Conservation (phyloP, 2,329 filamentous ascomycete genomes). For the Fusarium napiforme region DNA sequence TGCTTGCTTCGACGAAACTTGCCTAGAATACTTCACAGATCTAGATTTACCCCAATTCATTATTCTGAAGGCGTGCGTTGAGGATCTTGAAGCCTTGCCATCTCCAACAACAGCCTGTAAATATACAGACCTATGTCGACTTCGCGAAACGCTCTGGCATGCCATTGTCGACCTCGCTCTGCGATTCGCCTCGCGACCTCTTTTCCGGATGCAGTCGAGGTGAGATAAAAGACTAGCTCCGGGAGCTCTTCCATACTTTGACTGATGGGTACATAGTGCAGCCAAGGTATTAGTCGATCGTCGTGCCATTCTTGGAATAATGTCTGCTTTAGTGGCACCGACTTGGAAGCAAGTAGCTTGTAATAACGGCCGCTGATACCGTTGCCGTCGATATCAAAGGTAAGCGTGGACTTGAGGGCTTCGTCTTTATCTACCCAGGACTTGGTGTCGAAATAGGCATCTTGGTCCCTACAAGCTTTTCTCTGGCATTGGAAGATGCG, state of each 20-base stretch:
- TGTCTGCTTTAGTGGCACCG: slow-evolving; percentile 62
- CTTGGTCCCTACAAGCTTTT: slow-evolving; percentile 50
- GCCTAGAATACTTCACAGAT: neutral
- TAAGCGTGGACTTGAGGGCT: slow-evolving; percentile 53
- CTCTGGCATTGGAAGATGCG: slow-evolving; percentile 56
- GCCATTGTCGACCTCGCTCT: slow-evolving; percentile 65
- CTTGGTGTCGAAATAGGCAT: slow-evolving; percentile 44
- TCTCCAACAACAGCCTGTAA: slow-evolving; percentile 43
- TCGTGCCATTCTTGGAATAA: slow-evolving; percentile 68
- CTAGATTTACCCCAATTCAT: neutral
- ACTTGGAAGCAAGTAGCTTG: slow-evolving; percentile 59
- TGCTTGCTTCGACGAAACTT: neutral
- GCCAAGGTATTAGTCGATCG: slow-evolving; percentile 64
- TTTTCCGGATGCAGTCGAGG: slow-evolving; percentile 58
- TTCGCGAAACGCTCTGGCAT: slow-evolving; percentile 62
- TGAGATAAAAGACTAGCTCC: slow-evolving; percentile 61
- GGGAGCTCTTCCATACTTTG: slow-evolving; percentile 61
- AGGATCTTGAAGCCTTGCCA: neutral
- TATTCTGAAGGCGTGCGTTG: neutral
- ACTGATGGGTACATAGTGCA: slow-evolving; percentile 66
- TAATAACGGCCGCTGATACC: slow-evolving; percentile 64
- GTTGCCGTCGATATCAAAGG: slow-evolving; percentile 66
- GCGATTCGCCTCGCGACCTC: slow-evolving; percentile 62
- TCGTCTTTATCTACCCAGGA: slow-evolving; percentile 48
- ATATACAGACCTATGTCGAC: slow-evolving; percentile 69